Evolutionary conservation across 2,329 filamentous ascomycete species (phyloP), one percentile per base, ranked within the genome.

Genomic region (Fusarium sp.): DNA sequence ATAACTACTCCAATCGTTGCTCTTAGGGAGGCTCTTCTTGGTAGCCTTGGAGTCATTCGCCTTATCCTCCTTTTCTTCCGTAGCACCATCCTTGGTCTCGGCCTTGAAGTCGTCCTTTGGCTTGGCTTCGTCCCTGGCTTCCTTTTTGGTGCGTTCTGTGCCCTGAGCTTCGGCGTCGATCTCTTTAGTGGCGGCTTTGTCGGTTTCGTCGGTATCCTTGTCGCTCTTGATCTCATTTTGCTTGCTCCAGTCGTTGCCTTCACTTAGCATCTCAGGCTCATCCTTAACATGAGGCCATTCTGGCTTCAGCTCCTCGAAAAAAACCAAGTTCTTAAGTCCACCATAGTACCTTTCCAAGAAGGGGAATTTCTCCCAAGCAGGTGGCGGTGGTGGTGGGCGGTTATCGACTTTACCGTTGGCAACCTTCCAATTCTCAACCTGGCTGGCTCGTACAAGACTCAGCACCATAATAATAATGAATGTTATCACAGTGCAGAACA

Each of bases 341-440:
- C 94, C 95, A 79, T 98, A 96, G 79, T 98, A 99, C 69, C 95
- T 88, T 66, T 91, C 91, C 67, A 99, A 81, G 76, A 97, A 97
- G 0, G 90, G 89, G 78, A 97, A 98, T 13, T 87, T 88, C 79
- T 97, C 93, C 94, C 95, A 98, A 8, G 88, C 81, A 1, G 90
- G 89, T 15, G 93, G 92, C 23, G 90, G 88, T 0, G 88, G 81
- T 0, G 89, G 86, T 15, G 89, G 86, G 17, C 86, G 75, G 10
- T 76, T 79, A 15, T 79, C 76, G 8, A 82, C 79, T 53, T 79
- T 80, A 62, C 84, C 86, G 70, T 90, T 89, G 18, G 88, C 87
- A 32, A 92, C 78, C 63, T 85, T 85, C 75, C 84, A 87, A 76
- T 93, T 91, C 71, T 92, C 92, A 20, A 88, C 82, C 76, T 92